Percentiles rank a stretch among this genome's conserved stretches.
Evolutionary conservation across 1,139 yeast species (phyloP).

Genomic region (Torulaspora globosa): DNA sequence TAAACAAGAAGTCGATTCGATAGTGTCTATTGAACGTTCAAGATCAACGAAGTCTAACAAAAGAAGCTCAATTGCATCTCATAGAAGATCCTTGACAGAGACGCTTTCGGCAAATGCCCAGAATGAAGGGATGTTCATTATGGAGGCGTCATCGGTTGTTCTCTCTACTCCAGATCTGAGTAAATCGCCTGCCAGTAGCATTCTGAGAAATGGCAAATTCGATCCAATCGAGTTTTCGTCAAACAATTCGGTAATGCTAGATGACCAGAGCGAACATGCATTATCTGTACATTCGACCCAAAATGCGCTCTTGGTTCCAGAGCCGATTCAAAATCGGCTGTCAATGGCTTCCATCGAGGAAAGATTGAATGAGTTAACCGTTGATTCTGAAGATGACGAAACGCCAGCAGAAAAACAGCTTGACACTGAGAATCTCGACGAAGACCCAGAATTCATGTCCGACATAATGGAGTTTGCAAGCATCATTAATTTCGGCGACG

Average conservation of each 20-base stretch:
- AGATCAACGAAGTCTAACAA: conserved; percentile 44
- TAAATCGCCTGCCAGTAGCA: conserved; percentile 48
- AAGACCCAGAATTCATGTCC: conserved; percentile 37
- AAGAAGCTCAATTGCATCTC: conserved; percentile 24
- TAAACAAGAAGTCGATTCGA: conserved; percentile 67
- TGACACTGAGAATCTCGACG: conserved; percentile 15
- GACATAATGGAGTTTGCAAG: conserved; percentile 58
- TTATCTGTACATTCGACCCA: background rate
- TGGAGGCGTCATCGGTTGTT: conserved; percentile 35
- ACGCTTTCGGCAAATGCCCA: conserved; percentile 39
- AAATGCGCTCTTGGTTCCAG: conserved; percentile 2
- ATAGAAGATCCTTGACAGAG: conserved; percentile 37
- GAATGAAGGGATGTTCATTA: conserved; percentile 41
- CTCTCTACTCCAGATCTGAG: conserved; percentile 36
- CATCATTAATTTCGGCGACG: conserved; percentile 58
- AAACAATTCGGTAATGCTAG: conserved; percentile 4
- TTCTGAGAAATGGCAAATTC: conserved; percentile 44
- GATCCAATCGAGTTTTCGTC: conserved; percentile 22
- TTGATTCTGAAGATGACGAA: conserved; percentile 20
- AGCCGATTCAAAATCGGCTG: conserved; percentile 7
- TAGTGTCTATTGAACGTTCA: conserved; percentile 66
- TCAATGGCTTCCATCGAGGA: conserved; percentile 30
- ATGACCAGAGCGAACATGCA: conserved; percentile 2
- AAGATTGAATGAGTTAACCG: conserved; percentile 25
- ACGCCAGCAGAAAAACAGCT: background rate